Base-by-base conservation (phyloP, 495 filamentous ascomycete species). In the Aspergillus conjunctus region DNA sequence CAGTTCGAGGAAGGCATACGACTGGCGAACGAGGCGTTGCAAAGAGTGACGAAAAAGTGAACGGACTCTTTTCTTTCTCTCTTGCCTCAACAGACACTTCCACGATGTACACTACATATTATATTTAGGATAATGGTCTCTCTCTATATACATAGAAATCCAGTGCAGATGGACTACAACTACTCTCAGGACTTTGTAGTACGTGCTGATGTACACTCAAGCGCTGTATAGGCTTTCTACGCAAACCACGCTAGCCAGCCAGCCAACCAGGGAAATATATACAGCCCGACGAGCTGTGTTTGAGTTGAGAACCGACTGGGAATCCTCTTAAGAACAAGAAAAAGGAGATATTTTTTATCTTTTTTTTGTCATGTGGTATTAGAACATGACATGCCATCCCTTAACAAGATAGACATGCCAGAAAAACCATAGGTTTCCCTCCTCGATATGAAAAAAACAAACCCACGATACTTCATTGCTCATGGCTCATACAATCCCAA, bases 1-100 rank as follows among this genome's bases (percentile, higher is more conserved):
- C 84, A 83, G 0, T 88, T 88, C 64, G 73, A 82, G 7, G 84
- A 89, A 31, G 91, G 90, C 4, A 71, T 87, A 7, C 67, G 66
- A 31, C 83, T 84, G 71, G 85, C 87, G 0, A 77, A 86, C 21
- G 62, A 52, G 41, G 69, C 68, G 0, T 61, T 77, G 60, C 79
- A 74, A 66, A 82, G 82, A 66, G 44, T 88, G 43, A 54, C 51
- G 10, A 71, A 69, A 57, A 70, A 68, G 22, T 58, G 32, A 58
- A n/a, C 15, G 8, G 12, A 15, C 31, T 4, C 26, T 21, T 32
- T 54, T 31, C 12, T 32, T 18, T 15, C 20, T 54, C n/a, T 32
- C 9, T 41, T 9, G 37, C 26, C 26, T 2, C 2, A 26, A 26
- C 26, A 9, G 12, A 14, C 7, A 51, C 49, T 31, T 51, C 22